Base-by-base conservation (phyloP, 1,139 yeast species). In the Geotrichum fermentans region DNA sequence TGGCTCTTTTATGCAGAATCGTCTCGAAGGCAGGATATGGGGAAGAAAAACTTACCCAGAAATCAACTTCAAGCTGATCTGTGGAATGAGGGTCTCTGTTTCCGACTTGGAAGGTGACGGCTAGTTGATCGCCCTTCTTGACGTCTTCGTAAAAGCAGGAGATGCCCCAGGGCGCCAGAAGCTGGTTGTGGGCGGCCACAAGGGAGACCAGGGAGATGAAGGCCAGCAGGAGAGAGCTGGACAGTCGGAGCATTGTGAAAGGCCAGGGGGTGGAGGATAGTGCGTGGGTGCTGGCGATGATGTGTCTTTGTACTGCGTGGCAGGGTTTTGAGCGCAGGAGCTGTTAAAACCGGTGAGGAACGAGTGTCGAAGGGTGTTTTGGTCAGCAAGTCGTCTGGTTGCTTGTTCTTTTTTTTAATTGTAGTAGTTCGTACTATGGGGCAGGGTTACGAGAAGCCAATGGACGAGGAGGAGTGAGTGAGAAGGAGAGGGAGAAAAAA, bases 61-160 rank as follows among this genome's bases (percentile, higher is more conserved):
- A 89, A 65, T 89, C 96, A 53, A 88, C 82, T 29, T 72, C 77
- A 56, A 82, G 74, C 68, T 89, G 96, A 56, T 83, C 87, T 37
- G 85, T 77, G 49, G 90, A 80, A 56, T 75, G 74, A 42, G 90
- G 84, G 63, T 87, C 83, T 69, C 97, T 80, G 62, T 92, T 88
- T 55, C 97, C 97, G 43, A 87, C 95, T 71, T 92, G 98, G 78
- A 84, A 92, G 47, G 89, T 78, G 54, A 92, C 82, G 21, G 96
- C 86, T 61, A 92, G 73, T 67, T 86, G 90, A 69, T 92, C 98
- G 58, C 87, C 86, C 59, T 75, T 75, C 65, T 82, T 85, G 70
- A 92, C 76, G 52, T 76, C 76, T 66, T 92, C 98, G 62, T 77
- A 87, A 70, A 88, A 92, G 69, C 98, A 92, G 65, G 85, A 84